phyloP scores from a whole-genome alignment of 495 filamentous ascomycete genomes.

The Hyphodiscus hymeniophilus region DNA sequence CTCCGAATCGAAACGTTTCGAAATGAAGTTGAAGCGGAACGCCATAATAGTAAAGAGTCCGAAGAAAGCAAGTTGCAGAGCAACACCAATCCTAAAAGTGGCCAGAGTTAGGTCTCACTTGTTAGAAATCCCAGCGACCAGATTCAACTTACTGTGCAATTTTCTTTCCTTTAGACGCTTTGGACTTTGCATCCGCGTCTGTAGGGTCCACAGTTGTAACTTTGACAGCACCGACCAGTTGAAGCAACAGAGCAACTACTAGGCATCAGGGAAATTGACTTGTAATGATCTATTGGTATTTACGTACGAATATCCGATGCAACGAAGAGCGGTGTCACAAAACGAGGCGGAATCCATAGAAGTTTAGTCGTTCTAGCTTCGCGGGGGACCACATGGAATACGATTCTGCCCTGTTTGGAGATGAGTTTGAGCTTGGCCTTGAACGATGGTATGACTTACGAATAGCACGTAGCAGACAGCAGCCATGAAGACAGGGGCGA shows the following conservation, averaged over 20 bases:
- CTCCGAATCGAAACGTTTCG: constrained; percentile 27
- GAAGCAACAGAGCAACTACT: constrained; percentile 26
- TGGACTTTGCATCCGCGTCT: constrained; percentile 22
- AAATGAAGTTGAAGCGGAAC: constrained; percentile 33
- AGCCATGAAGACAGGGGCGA: constrained; percentile 30
- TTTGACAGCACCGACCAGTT: constrained; percentile 30
- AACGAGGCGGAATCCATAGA: constrained; percentile 41
- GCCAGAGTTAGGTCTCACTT: too few relatives aligned
- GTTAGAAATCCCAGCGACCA: too few relatives aligned
- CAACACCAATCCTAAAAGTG: constrained; percentile 18
- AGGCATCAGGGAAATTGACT: background rate
- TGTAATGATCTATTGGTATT: background rate
- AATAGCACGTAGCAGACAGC: constrained; percentile 32
- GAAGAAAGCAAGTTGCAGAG: constrained; percentile 29
- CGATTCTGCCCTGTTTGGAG: constrained; percentile 23
- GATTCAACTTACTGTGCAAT: constrained; percentile 25
- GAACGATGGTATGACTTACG: constrained; percentile 5
- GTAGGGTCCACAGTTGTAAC: constrained; percentile 26
- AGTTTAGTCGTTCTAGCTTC: constrained; percentile 29
- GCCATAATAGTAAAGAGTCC: constrained; percentile 31
- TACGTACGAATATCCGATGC: constrained; percentile 24
- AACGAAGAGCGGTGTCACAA: constrained; percentile 32
- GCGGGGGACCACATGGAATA: constrained; percentile 35
- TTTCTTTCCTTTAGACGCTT: constrained; percentile 31
- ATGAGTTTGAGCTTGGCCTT: background rate